phyloP scores from a whole-genome alignment of 176 grass and related monocot species.

The Tillandsia fasciculata region DNA sequence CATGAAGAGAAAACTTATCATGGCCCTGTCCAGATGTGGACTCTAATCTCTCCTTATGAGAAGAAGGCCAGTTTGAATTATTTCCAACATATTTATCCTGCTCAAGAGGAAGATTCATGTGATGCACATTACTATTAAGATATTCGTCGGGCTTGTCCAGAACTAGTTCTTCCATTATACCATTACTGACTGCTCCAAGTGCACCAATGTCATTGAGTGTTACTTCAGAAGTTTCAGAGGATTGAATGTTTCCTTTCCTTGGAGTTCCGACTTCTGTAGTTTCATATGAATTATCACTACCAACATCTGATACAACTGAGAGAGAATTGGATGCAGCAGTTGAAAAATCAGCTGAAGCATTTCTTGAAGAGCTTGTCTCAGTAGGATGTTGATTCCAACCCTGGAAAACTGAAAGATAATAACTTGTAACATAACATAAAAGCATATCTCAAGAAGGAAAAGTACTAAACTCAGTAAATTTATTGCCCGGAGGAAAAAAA shows the following conservation, averaged over 20 bases:
- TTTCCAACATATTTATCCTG: slow-evolving; percentile 33
- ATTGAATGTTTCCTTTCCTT: slow-evolving; percentile 20
- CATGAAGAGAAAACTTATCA: slow-evolving; percentile 45
- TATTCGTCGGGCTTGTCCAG: slow-evolving; percentile 29
- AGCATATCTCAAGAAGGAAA: background rate
- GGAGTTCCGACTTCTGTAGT: slow-evolving; percentile 22
- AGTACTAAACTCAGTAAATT: background rate
- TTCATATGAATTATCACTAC: slow-evolving; percentile 27
- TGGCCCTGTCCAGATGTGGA: slow-evolving; percentile 36
- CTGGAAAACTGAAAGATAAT: slow-evolving; percentile 52
- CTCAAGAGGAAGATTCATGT: slow-evolving; percentile 30
- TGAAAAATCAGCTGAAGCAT: slow-evolving; percentile 26
- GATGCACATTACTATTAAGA: slow-evolving; percentile 21
- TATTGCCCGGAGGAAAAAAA: background rate
- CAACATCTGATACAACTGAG: slow-evolving; percentile 24
- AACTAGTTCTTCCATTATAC: slow-evolving; percentile 43
- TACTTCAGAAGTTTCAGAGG: slow-evolving; percentile 19
- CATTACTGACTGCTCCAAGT: slow-evolving; percentile 44
- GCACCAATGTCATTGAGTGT: slow-evolving; percentile 18
- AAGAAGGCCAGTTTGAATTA: slow-evolving; percentile 17
- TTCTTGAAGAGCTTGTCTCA: slow-evolving; percentile 43
- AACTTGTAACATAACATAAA: background rate
- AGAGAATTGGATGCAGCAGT: slow-evolving; percentile 20
- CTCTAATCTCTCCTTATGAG: slow-evolving; percentile 12
- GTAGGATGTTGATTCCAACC: slow-evolving; percentile 46